A percentile compares a stretch with the other conserved stretches of the same genome.
Conservation (phyloP, 768 basidiomycete species). For the Pisolithus tinctorius region DNA sequence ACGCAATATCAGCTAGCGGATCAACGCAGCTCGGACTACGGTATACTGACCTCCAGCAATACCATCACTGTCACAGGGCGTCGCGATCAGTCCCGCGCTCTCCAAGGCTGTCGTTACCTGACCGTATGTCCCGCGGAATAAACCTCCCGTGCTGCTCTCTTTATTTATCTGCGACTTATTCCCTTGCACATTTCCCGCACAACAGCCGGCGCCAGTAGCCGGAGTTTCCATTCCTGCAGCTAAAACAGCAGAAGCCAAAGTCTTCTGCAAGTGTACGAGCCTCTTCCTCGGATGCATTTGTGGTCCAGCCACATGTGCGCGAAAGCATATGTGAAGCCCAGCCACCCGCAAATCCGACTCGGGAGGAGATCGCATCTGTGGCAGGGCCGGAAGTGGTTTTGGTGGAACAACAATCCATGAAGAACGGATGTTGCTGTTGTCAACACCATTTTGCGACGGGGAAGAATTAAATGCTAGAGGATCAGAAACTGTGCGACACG, state of each 20-base stretch:
- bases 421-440: constrained; percentile 1
- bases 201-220: constrained; percentile 7
- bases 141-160: constrained; percentile 19
- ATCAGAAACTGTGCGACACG: background rate
- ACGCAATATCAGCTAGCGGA: background rate
- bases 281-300: constrained; percentile 16
- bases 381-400: constrained; percentile 17
- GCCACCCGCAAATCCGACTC: constrained; percentile 6
- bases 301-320: constrained; percentile 1
- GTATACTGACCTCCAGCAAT: constrained; percentile 26
- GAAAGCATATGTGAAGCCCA: constrained; percentile 22
- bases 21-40: background rate
- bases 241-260: constrained; percentile 32
- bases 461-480: background rate
- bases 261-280: constrained; percentile 26
- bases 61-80: constrained; percentile 24
- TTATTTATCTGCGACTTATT: background rate
- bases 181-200: background rate
- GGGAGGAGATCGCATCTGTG: background rate
- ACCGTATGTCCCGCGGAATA: constrained; percentile 39
- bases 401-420: constrained; percentile 5
- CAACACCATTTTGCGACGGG: background rate
- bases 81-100: constrained; percentile 29
- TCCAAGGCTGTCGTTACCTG: constrained; percentile 35
- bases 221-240: constrained; percentile 36